Base-by-base conservation (phyloP, 129 eudicot genomes). In the Heracleum sosnowskyi region DNA sequence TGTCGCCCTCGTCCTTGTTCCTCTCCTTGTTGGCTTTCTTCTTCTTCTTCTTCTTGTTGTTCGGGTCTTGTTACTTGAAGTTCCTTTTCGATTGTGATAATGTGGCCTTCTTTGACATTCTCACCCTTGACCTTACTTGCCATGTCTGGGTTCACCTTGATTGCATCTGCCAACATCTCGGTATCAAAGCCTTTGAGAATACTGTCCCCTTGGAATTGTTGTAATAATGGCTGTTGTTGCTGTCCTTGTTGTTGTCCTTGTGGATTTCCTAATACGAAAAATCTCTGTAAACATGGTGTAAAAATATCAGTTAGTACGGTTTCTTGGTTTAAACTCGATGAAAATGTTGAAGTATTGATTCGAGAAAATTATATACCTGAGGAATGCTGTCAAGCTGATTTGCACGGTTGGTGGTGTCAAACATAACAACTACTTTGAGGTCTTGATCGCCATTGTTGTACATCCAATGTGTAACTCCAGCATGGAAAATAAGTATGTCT, bases 331-430 rank as follows among this genome's bases (percentile, higher is more conserved):
- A 31, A 29, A 15, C 0, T 9, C 13, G 72, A 26, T 28, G 17
- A 31, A 31, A 11, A 9, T 2, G 72, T 12, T 31, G 18, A 31
- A 31, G 34, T 64, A n/a, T 29, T 26, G 31, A 13, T 64, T 28
- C 16, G 3, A 33, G 24, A 18, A 31, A 16, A 35, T 13, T 68
- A 44, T 11, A 16, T 16, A 93, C 98, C 84, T 95, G 83, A 40
- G 88, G 95, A 72, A 49, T 85, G 35, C 55, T 82, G 78, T 91
- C 97, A 39, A 93, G 97, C 84, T 93, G 98, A 87, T 93, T 93
- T 11, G 55, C 86, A 0, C 70, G 0, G 79, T 86, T 93, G 76
- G 81, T 22, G 74, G 80, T 82, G 83, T 93, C 88, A 10, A 83
- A 78, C 69, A 93, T 33, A 37, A 80, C 87, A 35, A 91, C 86